Evolutionary conservation across 2,329 filamentous ascomycete species (phyloP), one percentile per base, ranked within the genome.

Genomic region (Paracoccidioides brasiliensis): DNA sequence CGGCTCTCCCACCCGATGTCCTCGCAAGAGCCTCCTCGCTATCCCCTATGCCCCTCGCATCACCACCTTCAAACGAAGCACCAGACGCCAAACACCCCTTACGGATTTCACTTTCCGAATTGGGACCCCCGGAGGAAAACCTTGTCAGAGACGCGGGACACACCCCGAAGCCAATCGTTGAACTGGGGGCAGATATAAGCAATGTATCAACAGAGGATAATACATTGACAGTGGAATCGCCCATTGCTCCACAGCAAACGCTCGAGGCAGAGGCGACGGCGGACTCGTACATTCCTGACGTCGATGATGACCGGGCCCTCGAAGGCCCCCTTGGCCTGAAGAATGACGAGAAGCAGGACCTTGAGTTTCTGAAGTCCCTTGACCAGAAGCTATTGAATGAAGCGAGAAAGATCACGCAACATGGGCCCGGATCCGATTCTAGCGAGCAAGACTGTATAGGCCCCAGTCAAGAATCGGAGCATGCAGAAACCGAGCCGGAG

Each of bases 111-210:
- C 65, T 67, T 35, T 73, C 64, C 57, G 68, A 71, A 51, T 62
- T 72, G 10, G 68, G 65, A 9, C 67, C 66, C 4, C 66, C 72
- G 14, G 67, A 72, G 59, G 67, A 66, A 41, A 73, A 72, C 52
- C 62, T 74, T 10, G 66, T 66, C 33, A 68, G 66, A 54, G 61
- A 75, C 62, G 72, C 72, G 42, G 73, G 72, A 32, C 72, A 74
- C 59, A 75, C 73, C 4, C 73, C 73, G 0, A 73, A 74, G 68
- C 71, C 64, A 35, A 64, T 70, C 55, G 67, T 74, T 56, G 71
- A 71, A 14, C 62, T 61, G 2, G 68, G 68, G 49, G 58, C 60
- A 42, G 69, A 69, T n/a, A 60, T 60, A 12, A 63, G 59, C 48
- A 57, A 61, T 42, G 55, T 65, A n/a, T 66, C 67, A 6, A 61